Conservation (phyloP, 2,329 filamentous ascomycete genomes). For the Elsinoe fawcettii region DNA sequence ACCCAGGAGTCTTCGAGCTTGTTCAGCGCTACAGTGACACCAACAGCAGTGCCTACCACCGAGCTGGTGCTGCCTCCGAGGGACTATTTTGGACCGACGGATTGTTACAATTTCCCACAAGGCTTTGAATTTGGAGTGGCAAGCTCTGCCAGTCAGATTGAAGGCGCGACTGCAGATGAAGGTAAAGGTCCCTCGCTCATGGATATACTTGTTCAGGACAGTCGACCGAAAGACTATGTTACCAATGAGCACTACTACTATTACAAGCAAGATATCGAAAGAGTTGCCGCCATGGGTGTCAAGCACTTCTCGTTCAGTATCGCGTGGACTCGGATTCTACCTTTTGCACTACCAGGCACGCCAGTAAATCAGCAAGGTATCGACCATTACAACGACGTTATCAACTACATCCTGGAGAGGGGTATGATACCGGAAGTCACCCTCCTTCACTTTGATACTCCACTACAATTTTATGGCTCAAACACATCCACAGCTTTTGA, state of each 20-base stretch:
- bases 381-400: slow-evolving; percentile 41
- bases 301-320: slow-evolving; percentile 35
- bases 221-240: slow-evolving; percentile 39
- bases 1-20: slow-evolving; percentile 33
- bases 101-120: slow-evolving; percentile 45
- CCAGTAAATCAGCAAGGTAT: slow-evolving; percentile 39
- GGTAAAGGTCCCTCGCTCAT: slow-evolving; percentile 19
- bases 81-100: slow-evolving; percentile 42
- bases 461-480: slow-evolving; percentile 20
- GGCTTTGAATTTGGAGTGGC: slow-evolving; percentile 32
- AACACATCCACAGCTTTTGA: slow-evolving; percentile 18
- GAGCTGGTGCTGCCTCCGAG: slow-evolving; percentile 50
- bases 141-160: slow-evolving; percentile 22
- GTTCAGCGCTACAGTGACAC: slow-evolving; percentile 42
- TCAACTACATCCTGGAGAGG: slow-evolving; percentile 36
- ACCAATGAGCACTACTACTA: slow-evolving; percentile 44
- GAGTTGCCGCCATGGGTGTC: slow-evolving; percentile 28
- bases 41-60: slow-evolving; percentile 47
- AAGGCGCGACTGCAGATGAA: slow-evolving; percentile 20
- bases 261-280: slow-evolving; percentile 42
- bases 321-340: slow-evolving; percentile 41
- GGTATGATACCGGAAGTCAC: slow-evolving; percentile 41
- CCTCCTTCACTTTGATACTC: slow-evolving; percentile 38
- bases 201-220: slow-evolving; percentile 18
- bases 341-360: slow-evolving; percentile 35